phyloP scores from a whole-genome alignment of 805 yeast species.

The Yarrowia hollandica region DNA sequence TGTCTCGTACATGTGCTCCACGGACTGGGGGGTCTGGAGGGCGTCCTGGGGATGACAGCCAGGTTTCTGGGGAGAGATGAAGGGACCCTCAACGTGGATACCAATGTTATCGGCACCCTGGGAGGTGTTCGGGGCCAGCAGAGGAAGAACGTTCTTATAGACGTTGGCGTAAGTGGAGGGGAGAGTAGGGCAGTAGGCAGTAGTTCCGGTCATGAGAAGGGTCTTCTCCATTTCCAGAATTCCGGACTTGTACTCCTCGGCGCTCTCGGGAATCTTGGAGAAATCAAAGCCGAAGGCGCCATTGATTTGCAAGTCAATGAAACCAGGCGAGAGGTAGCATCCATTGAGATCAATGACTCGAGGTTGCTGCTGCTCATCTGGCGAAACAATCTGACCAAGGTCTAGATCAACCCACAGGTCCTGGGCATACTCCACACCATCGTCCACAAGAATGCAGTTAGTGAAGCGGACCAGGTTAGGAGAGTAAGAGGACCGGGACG shows the following conservation, averaged over 20 bases:
- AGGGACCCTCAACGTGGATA: constrained; percentile 63
- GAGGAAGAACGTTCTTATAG: constrained; percentile 51
- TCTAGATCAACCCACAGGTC: constrained; percentile 49
- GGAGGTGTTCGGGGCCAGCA: constrained; percentile 42
- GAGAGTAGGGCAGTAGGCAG: constrained; percentile 57
- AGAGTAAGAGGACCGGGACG: constrained; percentile 8
- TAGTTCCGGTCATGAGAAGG: constrained; percentile 54
- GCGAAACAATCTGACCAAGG: constrained; percentile 46
- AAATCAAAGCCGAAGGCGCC: constrained; percentile 60
- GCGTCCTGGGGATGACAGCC: constrained; percentile 56
- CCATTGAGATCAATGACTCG: constrained; percentile 51
- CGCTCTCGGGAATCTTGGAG: constrained; percentile 42
- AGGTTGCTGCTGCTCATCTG: constrained; percentile 25
- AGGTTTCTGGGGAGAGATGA: constrained; percentile 50
- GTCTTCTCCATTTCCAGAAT: constrained; percentile 33
- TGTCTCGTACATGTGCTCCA: constrained; percentile 41
- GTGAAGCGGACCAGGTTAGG: constrained; percentile 18
- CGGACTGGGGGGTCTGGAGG: constrained; percentile 43
- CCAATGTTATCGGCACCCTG: constrained; percentile 46
- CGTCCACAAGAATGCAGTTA: constrained; percentile 13
- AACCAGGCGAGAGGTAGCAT: constrained; percentile 54
- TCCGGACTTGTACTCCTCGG: constrained; percentile 34
- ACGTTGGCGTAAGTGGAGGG: constrained; percentile 54
- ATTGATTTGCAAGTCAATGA: constrained; percentile 57
- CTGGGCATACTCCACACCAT: constrained; percentile 34